Conservation (phyloP, 495 filamentous ascomycete genomes). For the Xylaria curta region DNA sequence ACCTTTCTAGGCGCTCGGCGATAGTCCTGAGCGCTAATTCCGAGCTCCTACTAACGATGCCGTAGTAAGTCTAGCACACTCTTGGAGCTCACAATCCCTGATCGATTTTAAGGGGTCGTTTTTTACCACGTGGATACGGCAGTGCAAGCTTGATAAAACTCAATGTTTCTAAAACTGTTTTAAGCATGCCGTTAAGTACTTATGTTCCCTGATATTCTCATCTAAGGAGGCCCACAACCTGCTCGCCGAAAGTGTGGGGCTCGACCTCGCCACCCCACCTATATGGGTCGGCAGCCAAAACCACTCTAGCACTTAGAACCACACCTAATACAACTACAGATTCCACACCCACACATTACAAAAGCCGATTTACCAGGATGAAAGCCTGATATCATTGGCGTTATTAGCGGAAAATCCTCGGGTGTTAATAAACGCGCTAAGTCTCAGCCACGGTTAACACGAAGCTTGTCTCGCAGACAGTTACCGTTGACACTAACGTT, state of each 20-base stretch:
- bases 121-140: neutral
- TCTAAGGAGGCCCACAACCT: neutral
- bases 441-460: constrained; percentile 9
- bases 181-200: neutral
- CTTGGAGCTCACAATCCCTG: neutral
- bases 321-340: no score
- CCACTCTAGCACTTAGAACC: no score
- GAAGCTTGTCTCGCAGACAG: neutral
- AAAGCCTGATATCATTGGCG: neutral
- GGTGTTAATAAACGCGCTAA: neutral
- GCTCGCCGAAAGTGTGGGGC: no score
- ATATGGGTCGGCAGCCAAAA: no score
- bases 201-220: neutral
- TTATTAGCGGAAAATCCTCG: constrained; percentile 6
- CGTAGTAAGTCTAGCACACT: neutral
- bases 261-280: no score
- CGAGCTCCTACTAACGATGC: neutral
- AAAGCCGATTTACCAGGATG: neutral
- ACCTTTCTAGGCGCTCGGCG: neutral
- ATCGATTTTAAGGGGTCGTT: neutral
- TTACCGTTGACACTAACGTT: neutral
- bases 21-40: neutral
- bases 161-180: neutral
- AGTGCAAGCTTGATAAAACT: neutral
- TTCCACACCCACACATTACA: no score